Evolutionary conservation across 345 rosid species (phyloP).

Genomic region (Isatis tinctoria): DNA sequence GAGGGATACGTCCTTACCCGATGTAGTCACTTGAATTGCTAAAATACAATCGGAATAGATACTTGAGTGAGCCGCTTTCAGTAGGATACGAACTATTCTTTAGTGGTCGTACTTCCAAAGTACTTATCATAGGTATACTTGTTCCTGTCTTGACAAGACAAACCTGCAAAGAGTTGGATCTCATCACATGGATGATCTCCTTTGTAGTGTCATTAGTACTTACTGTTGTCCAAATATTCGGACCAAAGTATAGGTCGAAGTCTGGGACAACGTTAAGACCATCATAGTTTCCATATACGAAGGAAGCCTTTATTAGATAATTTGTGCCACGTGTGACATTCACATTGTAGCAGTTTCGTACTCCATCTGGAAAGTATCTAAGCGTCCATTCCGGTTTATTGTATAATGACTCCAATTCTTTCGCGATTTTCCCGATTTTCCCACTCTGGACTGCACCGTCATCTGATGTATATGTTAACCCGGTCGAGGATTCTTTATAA

Average conservation of each 20-base stretch:
- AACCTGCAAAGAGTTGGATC: constrained; percentile 3
- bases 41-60: too few species aligned
- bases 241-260: constrained; percentile 33
- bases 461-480: constrained; percentile 32
- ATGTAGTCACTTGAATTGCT: too few species aligned
- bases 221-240: constrained; percentile 30
- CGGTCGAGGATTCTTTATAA: constrained; percentile 14
- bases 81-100: background rate
- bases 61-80: background rate
- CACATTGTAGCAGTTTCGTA: constrained; percentile 35
- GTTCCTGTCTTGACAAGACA: constrained; percentile 41
- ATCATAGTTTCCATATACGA: constrained; percentile 38
- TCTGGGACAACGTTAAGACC: constrained; percentile 1
- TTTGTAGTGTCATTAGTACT: background rate
- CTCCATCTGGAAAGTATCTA: constrained; percentile 38
- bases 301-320: constrained; percentile 35
- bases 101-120: background rate
- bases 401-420: background rate
- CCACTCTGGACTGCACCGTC: constrained; percentile 20
- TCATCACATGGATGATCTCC: constrained; percentile 25
- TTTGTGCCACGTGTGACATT: constrained; percentile 14
- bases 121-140: constrained; percentile 23
- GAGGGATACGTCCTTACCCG: too few species aligned
- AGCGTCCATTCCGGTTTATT: background rate
- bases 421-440: background rate